These are phyloP conservation scores for Echites panduratus DNA, from an alignment of 257 asterid genomes.

Conservation along the genomic window DNA sequence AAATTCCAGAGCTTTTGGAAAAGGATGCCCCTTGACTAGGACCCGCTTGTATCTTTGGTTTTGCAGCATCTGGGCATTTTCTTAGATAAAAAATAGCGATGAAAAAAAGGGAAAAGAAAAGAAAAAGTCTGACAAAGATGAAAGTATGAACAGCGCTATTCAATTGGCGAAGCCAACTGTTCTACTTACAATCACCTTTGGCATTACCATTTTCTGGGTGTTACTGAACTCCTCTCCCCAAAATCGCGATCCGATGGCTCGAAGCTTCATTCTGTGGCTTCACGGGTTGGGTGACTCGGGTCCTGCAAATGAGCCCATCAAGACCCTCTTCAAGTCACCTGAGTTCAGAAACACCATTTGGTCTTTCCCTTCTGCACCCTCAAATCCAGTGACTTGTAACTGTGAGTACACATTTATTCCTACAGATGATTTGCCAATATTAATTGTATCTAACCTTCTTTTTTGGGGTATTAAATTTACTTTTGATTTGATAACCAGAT, in stretches of 20 bases:
- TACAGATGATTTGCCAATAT: not conserved
- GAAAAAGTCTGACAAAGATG: not conserved
- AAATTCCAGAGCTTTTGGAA: too few relatives aligned
- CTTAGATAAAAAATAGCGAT: too few relatives aligned
- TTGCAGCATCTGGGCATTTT: not conserved
- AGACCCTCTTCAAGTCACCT: constrained; percentile 66
- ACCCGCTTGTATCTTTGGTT: not conserved
- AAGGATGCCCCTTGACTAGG: not conserved
- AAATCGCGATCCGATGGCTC: constrained; percentile 38
- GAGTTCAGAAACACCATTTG: constrained; percentile 66
- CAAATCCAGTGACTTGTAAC: constrained; percentile 82
- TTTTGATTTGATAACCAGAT: not conserved
- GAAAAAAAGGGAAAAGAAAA: constrained; percentile 1
- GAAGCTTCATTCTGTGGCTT: constrained; percentile 82
- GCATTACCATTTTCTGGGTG: constrained; percentile 44
- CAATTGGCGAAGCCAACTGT: constrained; percentile 36
- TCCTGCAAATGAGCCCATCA: constrained; percentile 92
- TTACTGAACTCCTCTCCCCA: constrained; percentile 19
- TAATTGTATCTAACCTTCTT: not conserved
- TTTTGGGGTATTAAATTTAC: not conserved
- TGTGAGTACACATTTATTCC: constrained; percentile 37
- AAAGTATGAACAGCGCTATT: constrained; percentile 33
- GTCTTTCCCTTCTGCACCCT: constrained; percentile 98
- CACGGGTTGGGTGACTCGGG: constrained; percentile 98
- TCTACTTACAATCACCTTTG: constrained; percentile 43